Evolutionary conservation across 352 stramenopile genomes (phyloP), one percentile per base, ranked within the genome.

Genomic region (Pythium sukuiense): DNA sequence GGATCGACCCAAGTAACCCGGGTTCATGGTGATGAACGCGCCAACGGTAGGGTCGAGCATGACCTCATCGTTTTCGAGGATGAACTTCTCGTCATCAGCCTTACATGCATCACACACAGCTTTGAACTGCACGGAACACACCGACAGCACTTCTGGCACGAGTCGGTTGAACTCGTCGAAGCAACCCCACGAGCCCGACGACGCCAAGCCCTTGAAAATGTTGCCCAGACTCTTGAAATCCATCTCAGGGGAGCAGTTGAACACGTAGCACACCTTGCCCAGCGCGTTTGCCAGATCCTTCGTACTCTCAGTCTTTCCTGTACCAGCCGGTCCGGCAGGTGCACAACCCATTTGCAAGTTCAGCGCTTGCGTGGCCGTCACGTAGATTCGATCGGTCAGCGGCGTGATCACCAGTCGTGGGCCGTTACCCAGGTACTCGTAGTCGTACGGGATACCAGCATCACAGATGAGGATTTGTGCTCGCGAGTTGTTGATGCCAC

Each of bases 11-110:
- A 98, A 75, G 71, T 99, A 99, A 14, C 95, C 96, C 3, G 96
- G 96, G 70, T 99, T 99, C 96, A 99, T 99, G 16, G 96, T 99
- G 66, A 99, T 98, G 71, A 97, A 99, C 8, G 92, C 95, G 37
- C 96, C 96, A 54, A 97, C 96, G 0, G 88, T 94, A 7, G 92
- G 90, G 70, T 98, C 93, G 4, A 98, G 71, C 58, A 77, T 87
- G 14, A 98, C 90, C 53, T 97, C 89, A 59, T 98, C 93, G 43
- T 97, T 97, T 65, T 99, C 94, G 27, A 99, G 81, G n/a, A 97
- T 89, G 71, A 99, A 97, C 27, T 79, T 86, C 56, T 95, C 88
- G 37, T 95, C 80, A 61, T 98, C 90, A n/a, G 92, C 93, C 71
- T 98, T 98, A 58, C 97, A 97, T 24, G 92, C 95, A 67, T 99